Percentiles rank a stretch among this genome's conserved stretches.
Conservation (phyloP, 768 basidiomycete genomes). For the Boletus vermiculosoides region DNA sequence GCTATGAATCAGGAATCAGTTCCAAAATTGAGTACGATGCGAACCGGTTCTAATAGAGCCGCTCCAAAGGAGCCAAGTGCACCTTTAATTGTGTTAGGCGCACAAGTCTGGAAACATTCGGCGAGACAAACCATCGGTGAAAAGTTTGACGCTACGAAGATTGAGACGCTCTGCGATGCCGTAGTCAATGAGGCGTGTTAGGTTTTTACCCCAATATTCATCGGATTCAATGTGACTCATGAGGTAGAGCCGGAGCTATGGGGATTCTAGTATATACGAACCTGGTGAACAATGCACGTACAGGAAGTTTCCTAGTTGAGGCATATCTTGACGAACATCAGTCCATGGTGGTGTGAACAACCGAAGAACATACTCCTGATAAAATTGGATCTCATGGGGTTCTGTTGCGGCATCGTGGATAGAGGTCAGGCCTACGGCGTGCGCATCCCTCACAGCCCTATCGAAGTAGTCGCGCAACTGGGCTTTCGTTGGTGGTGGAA, state of each 20-base stretch:
- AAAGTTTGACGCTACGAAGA: slow-evolving; percentile 69
- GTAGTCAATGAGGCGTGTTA: slow-evolving; percentile 59
- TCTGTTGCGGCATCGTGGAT: slow-evolving; percentile 78
- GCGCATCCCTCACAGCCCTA: slow-evolving; percentile 62
- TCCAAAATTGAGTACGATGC: background rate
- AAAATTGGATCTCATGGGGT: slow-evolving; percentile 57
- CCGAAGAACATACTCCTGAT: slow-evolving; percentile 48
- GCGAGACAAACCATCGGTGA: slow-evolving; percentile 59
- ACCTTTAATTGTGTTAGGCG: slow-evolving; percentile 41
- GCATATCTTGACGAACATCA: slow-evolving; percentile 53
- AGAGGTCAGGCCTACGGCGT: slow-evolving; percentile 78
- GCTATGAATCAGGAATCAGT: background rate
- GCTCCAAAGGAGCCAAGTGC: slow-evolving; percentile 94
- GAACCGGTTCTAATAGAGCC: slow-evolving; percentile 68
- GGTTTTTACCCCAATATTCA: slow-evolving; percentile 63
- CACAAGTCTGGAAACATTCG: background rate
- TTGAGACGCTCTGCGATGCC: slow-evolving; percentile 53
- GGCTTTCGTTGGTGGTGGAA: slow-evolving; percentile 57
- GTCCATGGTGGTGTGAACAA: background rate
- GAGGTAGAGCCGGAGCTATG: slow-evolving; percentile 57
- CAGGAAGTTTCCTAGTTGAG: slow-evolving; percentile 64
- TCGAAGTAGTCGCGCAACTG: slow-evolving; percentile 63
- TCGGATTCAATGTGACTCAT: slow-evolving; percentile 56
- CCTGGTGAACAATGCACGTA: slow-evolving; percentile 32
- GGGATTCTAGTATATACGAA: background rate